Evolutionary conservation across 208 protist genomes (phyloP), one percentile per base, ranked within the genome.

Genomic region (Blechomonas ayalai): DNA sequence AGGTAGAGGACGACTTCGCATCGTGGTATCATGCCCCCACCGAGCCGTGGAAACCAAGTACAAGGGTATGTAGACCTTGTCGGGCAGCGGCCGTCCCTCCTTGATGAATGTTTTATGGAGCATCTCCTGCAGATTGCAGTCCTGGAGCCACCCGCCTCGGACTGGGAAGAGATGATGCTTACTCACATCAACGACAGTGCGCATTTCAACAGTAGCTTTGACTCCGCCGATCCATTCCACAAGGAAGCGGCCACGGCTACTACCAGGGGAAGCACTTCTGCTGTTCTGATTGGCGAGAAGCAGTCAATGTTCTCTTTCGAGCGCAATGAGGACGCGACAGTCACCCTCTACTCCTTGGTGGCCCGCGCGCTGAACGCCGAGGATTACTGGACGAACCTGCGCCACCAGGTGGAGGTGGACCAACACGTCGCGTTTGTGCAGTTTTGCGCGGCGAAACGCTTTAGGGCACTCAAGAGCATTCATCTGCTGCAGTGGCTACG

Each of bases 401-500:
- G 48, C 1, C 59, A 73, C 19, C 84, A 92, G 53, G 67, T 85
- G 18, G 46, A 72, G 32, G 73, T 92, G 18, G 84, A 92, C 40
- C 49, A 67, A 5, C 51, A 68, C 44, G 64, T 88, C 9, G 62
- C 74, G 36, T 73, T 82, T 15, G 25, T 90, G 13, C 63, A 55
- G 16, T 90, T 80, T 63, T 85, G 77, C 43, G 84, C 74, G 9
- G 37, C 16, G 9, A 51, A 75, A 22, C 59, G 59, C 57, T 90
- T 76, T 39, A 35, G 29, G 16, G 37, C 74, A 0, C 57, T 58
- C 22, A 89, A 92, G 51, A 65, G 69, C 18, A 38, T 66, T 6
- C 80, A 92, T 59, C 34, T 92, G 25, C 59, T 88, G 22, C 46
- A 58, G 40, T 88, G 52, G 55, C 28, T 73, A 16, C 15, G 16